phyloP scores from a whole-genome alignment of 1,284 basidiomycete species.

The Tylopilus sp. region DNA sequence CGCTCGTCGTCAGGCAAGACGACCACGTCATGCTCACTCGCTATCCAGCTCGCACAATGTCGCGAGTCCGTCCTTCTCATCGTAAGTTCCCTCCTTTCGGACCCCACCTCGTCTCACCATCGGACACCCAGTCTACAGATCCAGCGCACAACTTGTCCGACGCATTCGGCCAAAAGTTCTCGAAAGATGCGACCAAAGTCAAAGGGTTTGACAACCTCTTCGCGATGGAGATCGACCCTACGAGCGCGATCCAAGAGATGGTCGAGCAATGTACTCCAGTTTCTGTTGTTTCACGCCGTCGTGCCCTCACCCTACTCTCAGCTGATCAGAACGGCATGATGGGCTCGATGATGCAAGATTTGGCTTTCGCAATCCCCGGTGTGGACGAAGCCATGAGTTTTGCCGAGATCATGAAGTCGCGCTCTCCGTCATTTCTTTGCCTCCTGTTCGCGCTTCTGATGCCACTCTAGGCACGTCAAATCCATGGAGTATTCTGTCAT shows the following conservation, averaged over 20 bases:
- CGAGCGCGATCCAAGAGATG: constrained; percentile 97
- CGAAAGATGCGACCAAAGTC: constrained; percentile 98
- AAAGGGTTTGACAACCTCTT: constrained; percentile 96
- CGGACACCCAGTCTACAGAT: constrained; percentile 81
- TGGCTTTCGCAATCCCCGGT: constrained; percentile 98
- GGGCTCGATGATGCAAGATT: constrained; percentile 99
- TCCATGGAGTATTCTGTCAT: constrained; percentile 99
- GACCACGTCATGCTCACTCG: constrained; percentile 91
- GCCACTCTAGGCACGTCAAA: constrained; percentile 81
- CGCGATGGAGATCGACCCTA: constrained; percentile 99
- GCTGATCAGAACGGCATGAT: constrained; percentile 93
- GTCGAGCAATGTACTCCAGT: constrained; percentile 82
- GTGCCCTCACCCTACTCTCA: constrained; percentile 31
- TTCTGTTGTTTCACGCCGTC: neutral
- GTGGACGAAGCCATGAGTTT: constrained; percentile 99
- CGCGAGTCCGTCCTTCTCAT: constrained; percentile 92
- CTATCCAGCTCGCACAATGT: constrained; percentile 86
- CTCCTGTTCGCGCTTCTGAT: constrained; percentile 8
- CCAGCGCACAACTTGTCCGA: constrained; percentile 99
- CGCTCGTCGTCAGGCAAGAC: constrained; percentile 72
- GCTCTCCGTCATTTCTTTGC: constrained; percentile 4
- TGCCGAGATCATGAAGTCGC: constrained; percentile 99
- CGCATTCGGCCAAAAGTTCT: constrained; percentile 99
- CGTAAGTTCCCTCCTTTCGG: constrained; percentile 49
- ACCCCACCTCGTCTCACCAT: neutral